Conservation (phyloP, 208 protist genomes). For the Trypanosoma brucei region DNA sequence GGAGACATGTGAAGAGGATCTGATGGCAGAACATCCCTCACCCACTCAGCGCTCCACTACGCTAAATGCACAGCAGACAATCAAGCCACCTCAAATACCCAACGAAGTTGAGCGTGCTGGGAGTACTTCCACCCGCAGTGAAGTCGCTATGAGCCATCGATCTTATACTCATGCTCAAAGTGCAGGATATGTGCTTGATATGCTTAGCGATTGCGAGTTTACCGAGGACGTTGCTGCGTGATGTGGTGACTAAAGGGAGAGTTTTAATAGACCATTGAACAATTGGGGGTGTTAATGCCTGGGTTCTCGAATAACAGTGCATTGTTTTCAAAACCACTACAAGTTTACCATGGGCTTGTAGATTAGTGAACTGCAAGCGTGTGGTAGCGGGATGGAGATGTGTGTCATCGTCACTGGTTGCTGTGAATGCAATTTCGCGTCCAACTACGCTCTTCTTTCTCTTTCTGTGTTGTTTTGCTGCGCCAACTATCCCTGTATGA, state of each 20-base stretch:
- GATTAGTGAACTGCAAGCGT: too few species aligned
- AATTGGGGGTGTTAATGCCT: too few species aligned
- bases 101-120: not conserved
- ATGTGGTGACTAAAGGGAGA: not conserved
- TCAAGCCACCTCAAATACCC: too few species aligned
- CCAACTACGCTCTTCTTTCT: too few species aligned
- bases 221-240: conserved; percentile 5
- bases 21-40: not conserved
- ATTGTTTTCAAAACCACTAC: too few species aligned
- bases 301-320: too few species aligned
- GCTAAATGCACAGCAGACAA: not conserved
- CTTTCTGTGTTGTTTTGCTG: not conserved
- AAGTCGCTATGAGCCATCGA: not conserved
- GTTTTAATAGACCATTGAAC: not conserved
- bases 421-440: too few species aligned
- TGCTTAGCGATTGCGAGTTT: conserved; percentile 11
- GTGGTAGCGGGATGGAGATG: too few species aligned
- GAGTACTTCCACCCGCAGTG: not conserved
- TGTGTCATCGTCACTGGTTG: too few species aligned
- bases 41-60: not conserved
- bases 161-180: not conserved
- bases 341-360: too few species aligned
- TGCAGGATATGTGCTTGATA: not conserved
- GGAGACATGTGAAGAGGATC: not conserved
- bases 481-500: not conserved